Evolutionary conservation across 1,139 yeast genomes (phyloP).

Genomic region (Kluyveromyces marxianus): DNA sequence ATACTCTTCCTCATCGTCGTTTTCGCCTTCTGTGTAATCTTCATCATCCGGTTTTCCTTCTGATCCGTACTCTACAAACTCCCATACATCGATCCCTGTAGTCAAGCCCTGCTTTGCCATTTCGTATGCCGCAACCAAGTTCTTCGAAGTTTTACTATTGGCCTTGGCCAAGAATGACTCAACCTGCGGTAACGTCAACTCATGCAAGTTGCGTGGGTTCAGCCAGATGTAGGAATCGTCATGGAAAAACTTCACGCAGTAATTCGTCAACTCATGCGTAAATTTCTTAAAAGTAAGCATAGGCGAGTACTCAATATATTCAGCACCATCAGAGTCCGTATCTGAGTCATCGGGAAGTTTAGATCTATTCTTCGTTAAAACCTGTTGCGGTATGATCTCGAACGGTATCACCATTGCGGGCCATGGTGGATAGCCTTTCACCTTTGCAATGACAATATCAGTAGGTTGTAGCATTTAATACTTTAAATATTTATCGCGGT

Average conservation of each 20-base stretch:
- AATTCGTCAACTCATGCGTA: conserved; percentile 14
- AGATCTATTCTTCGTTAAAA: conserved; percentile 29
- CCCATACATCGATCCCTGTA: conserved; percentile 27
- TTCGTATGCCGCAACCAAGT: conserved; percentile 27
- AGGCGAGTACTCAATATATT: conserved; percentile 21
- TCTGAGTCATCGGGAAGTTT: conserved; percentile 20
- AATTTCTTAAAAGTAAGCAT: conserved; percentile 22
- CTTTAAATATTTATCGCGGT: not conserved
- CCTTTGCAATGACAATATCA: conserved; percentile 57
- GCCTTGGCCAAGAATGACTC: conserved; percentile 18
- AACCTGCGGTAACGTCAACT: conserved; percentile 18
- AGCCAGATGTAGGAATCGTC: conserved; percentile 31
- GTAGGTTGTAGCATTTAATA: conserved; percentile 25
- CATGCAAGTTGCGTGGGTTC: conserved; percentile 19
- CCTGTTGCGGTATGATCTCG: conserved; percentile 47
- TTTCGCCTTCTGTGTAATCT: conserved; percentile 18
- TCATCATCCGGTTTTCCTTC: conserved; percentile 23
- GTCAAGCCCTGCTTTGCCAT: conserved; percentile 23
- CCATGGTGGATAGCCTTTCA: conserved; percentile 77
- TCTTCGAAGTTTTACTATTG: conserved; percentile 14
- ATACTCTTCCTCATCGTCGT: conserved; percentile 10
- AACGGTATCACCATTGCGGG: conserved; percentile 70
- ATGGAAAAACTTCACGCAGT: conserved; percentile 29
- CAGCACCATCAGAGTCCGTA: conserved; percentile 24
- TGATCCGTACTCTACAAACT: conserved; percentile 30